phyloP scores from a whole-genome alignment of 2,329 filamentous ascomycete species.

The Nigrospora sphaerica region DNA sequence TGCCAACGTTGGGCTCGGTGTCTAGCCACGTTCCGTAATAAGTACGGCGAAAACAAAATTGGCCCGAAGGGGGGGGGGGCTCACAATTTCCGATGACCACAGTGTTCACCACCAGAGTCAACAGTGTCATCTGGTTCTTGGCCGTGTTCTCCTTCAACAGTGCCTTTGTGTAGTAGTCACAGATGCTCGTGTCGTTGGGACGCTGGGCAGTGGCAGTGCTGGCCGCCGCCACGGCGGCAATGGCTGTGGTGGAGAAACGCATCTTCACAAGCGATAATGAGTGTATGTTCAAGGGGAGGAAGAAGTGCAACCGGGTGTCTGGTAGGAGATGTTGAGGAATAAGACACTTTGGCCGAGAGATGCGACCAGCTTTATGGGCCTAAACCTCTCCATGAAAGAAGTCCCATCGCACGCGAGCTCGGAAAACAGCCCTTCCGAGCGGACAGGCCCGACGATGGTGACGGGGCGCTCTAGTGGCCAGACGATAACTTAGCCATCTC shows the following conservation, averaged over 20 bases:
- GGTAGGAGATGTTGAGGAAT: too few species aligned
- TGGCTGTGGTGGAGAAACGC: constrained; percentile 14
- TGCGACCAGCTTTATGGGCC: too few species aligned
- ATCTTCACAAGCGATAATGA: constrained; percentile 10
- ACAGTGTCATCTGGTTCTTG: constrained; percentile 46
- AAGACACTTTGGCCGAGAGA: too few species aligned
- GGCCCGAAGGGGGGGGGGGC: constrained; percentile 5
- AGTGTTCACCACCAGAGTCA: constrained; percentile 54
- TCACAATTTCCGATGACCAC: constrained; percentile 56
- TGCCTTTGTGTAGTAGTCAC: constrained; percentile 58
- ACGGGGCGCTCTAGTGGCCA: too few species aligned
- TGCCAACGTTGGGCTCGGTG: constrained; percentile 43
- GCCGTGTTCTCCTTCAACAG: constrained; percentile 52
- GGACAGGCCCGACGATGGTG: too few species aligned
- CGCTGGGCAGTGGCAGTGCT: constrained; percentile 32
- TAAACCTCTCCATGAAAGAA: too few species aligned
- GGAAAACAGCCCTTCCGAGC: too few species aligned
- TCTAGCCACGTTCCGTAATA: constrained; percentile 22
- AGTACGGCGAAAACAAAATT: not conserved
- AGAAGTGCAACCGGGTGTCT: too few species aligned
- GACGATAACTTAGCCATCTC: too few species aligned
- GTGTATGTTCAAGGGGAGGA: too few species aligned
- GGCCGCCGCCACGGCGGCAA: constrained; percentile 16
- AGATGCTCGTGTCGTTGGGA: constrained; percentile 43
- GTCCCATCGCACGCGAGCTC: too few species aligned